Evolutionary conservation across 306 rosid genomes (phyloP).

Genomic region (Quercus agrifolia): DNA sequence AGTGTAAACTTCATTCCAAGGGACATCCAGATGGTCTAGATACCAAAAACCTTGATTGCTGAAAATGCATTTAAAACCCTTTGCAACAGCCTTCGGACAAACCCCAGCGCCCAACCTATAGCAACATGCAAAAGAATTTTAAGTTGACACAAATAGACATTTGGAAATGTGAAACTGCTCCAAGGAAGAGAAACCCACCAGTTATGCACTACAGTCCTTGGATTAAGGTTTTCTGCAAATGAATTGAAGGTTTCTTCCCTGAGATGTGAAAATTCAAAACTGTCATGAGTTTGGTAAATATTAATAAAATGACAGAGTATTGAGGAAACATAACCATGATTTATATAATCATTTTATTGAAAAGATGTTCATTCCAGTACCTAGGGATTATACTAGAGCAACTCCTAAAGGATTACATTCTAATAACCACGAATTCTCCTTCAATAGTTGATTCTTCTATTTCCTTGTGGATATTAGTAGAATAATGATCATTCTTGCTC

Average conservation of each 20-base stretch:
- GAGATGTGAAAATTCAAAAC: constrained; percentile 27
- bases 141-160: constrained; percentile 11
- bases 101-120: constrained; percentile 83
- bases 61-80: constrained; percentile 92
- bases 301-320: constrained; percentile 3
- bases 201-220: constrained; percentile 83
- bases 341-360: too few species aligned
- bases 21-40: constrained; percentile 94
- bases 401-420: too few species aligned
- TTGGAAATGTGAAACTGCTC: constrained; percentile 11
- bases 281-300: constrained; percentile 7
- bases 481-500: background rate
- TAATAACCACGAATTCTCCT: too few species aligned
- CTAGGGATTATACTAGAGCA: too few species aligned
- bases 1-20: constrained; percentile 64
- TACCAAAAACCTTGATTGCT: constrained; percentile 97
- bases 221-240: constrained; percentile 72
- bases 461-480: background rate
- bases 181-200: constrained; percentile 54
- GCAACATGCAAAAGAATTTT: background rate
- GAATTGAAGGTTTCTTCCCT: constrained; percentile 97
- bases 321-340: constrained; percentile 9
- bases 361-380: too few species aligned
- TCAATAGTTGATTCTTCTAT: too few species aligned
- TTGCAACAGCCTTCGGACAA: constrained; percentile 78